Evolutionary conservation across 768 basidiomycete genomes (phyloP).

Genomic region (Rhizopogon salebrosus): DNA sequence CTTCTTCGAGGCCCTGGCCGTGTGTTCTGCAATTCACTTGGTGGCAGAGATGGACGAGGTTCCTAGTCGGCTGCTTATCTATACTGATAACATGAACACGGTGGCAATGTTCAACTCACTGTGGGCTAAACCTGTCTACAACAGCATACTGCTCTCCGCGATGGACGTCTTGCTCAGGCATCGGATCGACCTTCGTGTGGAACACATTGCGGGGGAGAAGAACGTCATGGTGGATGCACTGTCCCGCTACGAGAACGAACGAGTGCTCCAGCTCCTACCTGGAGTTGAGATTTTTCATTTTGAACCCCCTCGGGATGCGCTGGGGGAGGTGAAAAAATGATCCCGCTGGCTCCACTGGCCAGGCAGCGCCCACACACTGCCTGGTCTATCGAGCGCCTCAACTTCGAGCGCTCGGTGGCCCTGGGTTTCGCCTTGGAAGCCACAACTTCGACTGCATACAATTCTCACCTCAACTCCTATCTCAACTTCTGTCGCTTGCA

Average conservation of each 20-base stretch:
- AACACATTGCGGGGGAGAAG: conserved; percentile 15
- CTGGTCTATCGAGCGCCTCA: conserved; percentile 23
- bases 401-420: conserved; percentile 25
- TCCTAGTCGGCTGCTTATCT: conserved; percentile 10
- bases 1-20: conserved; percentile 17
- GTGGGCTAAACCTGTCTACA: conserved; percentile 10
- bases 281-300: background rate
- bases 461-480: conserved; percentile 33
- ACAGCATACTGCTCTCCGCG: conserved; percentile 11
- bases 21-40: background rate
- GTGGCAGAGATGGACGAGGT: background rate
- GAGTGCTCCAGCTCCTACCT: fast-evolving
- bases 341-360: background rate
- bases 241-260: background rate
- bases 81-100: conserved; percentile 26
- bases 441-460: conserved; percentile 13
- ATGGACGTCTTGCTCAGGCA: conserved; percentile 10
- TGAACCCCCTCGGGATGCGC: conserved; percentile 18
- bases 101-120: conserved; percentile 27
- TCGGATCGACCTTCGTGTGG: conserved; percentile 16
- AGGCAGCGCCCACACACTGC: conserved; percentile 9
- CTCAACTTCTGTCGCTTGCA: conserved; percentile 29
- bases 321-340: conserved; percentile 18
- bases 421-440: conserved; percentile 26
- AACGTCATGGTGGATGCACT: conserved; percentile 20